phyloP scores from a whole-genome alignment of 2,329 filamentous ascomycete species.

The Neopestalotiopsis sp. region DNA sequence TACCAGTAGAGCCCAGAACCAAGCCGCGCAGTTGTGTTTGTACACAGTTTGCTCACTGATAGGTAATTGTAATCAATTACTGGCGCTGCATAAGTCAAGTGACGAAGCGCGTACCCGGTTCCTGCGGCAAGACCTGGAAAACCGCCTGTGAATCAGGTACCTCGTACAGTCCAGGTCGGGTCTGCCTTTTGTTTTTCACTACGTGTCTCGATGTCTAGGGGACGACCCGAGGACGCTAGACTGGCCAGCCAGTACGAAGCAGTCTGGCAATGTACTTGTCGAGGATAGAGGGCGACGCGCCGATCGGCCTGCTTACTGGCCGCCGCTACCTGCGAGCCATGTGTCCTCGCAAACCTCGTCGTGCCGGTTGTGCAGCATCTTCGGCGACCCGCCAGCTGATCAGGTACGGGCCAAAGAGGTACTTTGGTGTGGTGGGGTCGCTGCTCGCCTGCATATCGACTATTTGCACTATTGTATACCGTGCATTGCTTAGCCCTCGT shows the following conservation, averaged over 20 bases:
- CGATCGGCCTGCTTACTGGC: conserved; percentile 25
- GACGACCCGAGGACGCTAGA: conserved; percentile 8
- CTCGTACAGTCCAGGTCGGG: neutral
- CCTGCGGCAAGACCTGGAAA: neutral
- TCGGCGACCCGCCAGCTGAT: conserved; percentile 24
- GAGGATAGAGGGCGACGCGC: conserved; percentile 29
- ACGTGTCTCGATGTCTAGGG: conserved; percentile 20
- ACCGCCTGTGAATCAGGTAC: neutral
- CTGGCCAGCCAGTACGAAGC: neutral
- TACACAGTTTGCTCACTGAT: too few relatives aligned
- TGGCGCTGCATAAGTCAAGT: neutral
- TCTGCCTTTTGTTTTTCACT: neutral
- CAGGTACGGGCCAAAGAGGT: conserved; percentile 26
- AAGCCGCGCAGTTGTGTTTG: neutral
- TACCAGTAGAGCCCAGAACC: too few relatives aligned
- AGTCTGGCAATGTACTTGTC: conserved; percentile 24
- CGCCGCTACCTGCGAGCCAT: conserved; percentile 28
- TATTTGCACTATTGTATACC: conserved; percentile 15
- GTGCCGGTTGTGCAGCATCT: conserved; percentile 15
- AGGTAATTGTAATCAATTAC: neutral
- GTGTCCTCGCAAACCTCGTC: conserved; percentile 21
- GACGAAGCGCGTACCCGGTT: conserved; percentile 8
- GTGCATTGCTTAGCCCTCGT: conserved; percentile 6
- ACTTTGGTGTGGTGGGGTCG: conserved; percentile 9
- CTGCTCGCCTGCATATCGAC: conserved; percentile 2